These are phyloP conservation scores for Aspergillus candidus DNA, from an alignment of 2,329 filamentous ascomycete genomes.

Conservation along the genomic window DNA sequence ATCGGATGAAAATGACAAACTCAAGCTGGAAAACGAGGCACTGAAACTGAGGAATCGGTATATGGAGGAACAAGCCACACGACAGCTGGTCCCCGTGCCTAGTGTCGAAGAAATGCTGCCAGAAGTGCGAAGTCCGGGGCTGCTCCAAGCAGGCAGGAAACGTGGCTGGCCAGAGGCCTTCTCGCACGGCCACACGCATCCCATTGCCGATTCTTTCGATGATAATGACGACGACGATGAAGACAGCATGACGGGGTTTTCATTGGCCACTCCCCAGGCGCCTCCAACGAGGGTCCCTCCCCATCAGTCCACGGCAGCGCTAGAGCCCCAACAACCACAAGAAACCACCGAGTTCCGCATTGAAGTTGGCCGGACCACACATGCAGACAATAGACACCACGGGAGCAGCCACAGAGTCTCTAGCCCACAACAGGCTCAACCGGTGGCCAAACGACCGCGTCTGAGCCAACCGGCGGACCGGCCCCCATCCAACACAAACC, in stretches of 20 bases:
- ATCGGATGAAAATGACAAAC: constrained; percentile 34
- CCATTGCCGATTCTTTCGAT: constrained; percentile 29
- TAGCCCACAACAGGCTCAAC: constrained; percentile 7
- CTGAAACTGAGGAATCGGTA: constrained; percentile 32
- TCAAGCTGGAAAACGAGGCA: constrained; percentile 34
- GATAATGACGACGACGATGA: constrained; percentile 22
- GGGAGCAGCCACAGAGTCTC: not conserved
- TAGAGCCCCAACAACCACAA: constrained; percentile 1
- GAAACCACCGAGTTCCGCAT: constrained; percentile 12
- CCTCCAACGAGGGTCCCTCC: constrained; percentile 22
- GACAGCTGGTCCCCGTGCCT: constrained; percentile 6
- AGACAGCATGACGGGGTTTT: constrained; percentile 23
- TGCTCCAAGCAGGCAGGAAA: constrained; percentile 30
- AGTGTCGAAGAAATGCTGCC: constrained; percentile 15
- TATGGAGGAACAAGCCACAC: constrained; percentile 24
- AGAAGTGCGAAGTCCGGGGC: constrained; percentile 29
- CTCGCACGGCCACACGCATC: constrained; percentile 17
- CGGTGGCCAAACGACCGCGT: constrained; percentile 26
- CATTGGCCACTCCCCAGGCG: constrained; percentile 16
- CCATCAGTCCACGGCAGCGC: constrained; percentile 12
- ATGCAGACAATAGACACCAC: constrained; percentile 5
- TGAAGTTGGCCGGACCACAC: constrained; percentile 9
- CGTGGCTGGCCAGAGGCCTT: constrained; percentile 28
- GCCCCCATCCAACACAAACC: constrained; percentile 1
- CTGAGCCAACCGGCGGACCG: constrained; percentile 14